A percentile compares a stretch with the other conserved stretches of the same genome.
phyloP scores from a whole-genome alignment of 2,329 filamentous ascomycete species.

The Myriosclerotinia duriaeana region DNA sequence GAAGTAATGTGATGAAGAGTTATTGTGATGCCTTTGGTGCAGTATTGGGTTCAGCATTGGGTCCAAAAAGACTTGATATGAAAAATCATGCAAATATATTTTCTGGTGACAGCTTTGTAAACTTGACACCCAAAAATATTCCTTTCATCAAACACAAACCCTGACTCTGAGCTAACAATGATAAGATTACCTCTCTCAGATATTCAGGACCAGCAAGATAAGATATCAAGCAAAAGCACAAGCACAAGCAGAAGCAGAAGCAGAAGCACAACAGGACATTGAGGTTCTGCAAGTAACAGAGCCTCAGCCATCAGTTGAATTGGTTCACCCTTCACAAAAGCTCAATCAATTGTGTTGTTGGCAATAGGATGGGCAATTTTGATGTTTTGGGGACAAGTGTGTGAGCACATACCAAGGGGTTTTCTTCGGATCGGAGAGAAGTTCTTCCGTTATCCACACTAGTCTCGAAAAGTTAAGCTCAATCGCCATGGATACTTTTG shows the following conservation, averaged over 20 bases:
- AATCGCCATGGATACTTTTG: slow-evolving; percentile 10
- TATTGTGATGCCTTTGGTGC: no score
- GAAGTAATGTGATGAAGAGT: background rate
- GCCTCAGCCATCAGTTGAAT: background rate
- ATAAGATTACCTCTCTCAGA: background rate
- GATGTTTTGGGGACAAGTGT: no score
- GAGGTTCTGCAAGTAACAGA: background rate
- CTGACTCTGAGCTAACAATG: background rate
- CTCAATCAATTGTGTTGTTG: background rate
- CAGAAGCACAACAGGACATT: background rate
- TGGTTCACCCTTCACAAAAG: no score
- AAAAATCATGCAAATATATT: no score
- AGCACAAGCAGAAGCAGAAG: background rate
- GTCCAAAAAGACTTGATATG: background rate
- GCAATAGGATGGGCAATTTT: background rate
- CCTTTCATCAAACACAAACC: background rate
- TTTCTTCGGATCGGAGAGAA: background rate
- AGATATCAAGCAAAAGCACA: background rate
- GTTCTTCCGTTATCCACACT: background rate
- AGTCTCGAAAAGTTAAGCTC: slow-evolving; percentile 18
- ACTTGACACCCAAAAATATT: background rate
- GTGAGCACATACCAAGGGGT: background rate
- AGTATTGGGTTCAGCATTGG: background rate
- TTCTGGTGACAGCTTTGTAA: background rate
- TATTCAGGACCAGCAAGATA: background rate